Evolutionary conservation across 305 asterid species (phyloP).

Genomic region (Fraxinus ornus): DNA sequence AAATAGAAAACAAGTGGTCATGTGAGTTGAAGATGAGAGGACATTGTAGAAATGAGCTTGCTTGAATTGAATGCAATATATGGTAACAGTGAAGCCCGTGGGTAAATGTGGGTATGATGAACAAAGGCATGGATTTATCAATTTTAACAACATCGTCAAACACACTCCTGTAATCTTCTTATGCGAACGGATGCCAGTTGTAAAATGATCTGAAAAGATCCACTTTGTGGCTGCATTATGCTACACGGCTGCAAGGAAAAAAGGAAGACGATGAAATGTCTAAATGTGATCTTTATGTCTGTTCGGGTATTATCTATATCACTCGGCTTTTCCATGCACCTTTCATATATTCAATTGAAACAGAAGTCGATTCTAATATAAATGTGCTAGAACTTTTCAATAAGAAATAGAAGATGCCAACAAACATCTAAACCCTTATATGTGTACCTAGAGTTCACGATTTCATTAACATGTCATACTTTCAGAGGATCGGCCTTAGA

Average conservation of each 20-base stretch:
- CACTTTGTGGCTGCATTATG: not conserved
- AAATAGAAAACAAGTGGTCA: not conserved
- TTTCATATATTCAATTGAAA: slow-evolving; percentile 1
- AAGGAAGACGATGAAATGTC: not conserved
- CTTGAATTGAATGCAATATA: slow-evolving; percentile 5
- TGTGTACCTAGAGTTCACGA: not conserved
- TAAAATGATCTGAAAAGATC: not conserved
- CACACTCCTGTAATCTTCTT: slow-evolving; percentile 7
- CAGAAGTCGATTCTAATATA: not conserved
- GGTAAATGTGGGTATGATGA: slow-evolving; percentile 1
- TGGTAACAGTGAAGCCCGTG: slow-evolving; percentile 1
- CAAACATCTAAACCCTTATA: not conserved
- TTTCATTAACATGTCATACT: not conserved
- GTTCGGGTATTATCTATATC: not conserved
- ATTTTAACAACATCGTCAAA: not conserved
- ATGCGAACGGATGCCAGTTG: not conserved
- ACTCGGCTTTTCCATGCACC: not conserved
- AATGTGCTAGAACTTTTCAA: not conserved
- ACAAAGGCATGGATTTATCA: slow-evolving; percentile 10
- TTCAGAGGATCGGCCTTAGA: not conserved
- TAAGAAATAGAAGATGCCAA: not conserved
- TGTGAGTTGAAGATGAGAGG: not conserved
- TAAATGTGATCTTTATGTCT: not conserved
- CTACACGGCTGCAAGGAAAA: not conserved
- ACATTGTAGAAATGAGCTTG: not conserved